Evolutionary conservation across 306 rosid genomes (phyloP).

Genomic region (Fagus sylvatica): DNA sequence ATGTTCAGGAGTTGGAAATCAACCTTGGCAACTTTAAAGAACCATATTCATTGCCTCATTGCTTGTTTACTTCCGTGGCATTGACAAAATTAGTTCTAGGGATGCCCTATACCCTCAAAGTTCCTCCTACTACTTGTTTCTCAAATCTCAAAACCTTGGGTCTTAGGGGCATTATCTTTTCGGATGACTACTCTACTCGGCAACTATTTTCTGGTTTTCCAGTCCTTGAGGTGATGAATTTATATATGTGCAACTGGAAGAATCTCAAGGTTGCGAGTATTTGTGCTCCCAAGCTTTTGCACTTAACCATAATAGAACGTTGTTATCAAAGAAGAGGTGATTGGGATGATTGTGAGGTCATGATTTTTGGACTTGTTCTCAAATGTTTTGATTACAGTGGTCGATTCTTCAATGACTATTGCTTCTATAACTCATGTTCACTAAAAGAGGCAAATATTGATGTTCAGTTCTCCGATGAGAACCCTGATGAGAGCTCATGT

Average conservation of each 20-base stretch:
- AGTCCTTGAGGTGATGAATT: background rate
- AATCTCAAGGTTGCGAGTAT: background rate
- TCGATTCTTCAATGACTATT: background rate
- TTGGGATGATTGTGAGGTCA: background rate
- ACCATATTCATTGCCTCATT: background rate
- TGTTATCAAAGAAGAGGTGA: background rate
- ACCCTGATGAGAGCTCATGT: no score
- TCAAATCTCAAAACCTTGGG: background rate
- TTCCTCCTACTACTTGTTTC: background rate
- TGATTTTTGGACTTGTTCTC: background rate
- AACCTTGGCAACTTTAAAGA: background rate
- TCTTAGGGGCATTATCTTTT: background rate
- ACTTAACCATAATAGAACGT: background rate
- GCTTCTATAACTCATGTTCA: background rate
- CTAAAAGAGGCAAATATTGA: background rate
- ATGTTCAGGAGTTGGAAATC: background rate
- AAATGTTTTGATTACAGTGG: background rate
- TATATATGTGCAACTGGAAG: background rate
- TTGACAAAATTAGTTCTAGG: background rate
- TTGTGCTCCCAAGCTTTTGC: background rate
- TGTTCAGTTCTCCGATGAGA: no score
- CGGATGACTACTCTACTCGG: background rate
- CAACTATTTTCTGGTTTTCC: background rate
- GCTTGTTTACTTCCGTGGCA: background rate
- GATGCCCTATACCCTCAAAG: background rate